These are phyloP conservation scores for Gracilariopsis chorda DNA, from an alignment of 23 red algal species.

Conservation along the genomic window DNA sequence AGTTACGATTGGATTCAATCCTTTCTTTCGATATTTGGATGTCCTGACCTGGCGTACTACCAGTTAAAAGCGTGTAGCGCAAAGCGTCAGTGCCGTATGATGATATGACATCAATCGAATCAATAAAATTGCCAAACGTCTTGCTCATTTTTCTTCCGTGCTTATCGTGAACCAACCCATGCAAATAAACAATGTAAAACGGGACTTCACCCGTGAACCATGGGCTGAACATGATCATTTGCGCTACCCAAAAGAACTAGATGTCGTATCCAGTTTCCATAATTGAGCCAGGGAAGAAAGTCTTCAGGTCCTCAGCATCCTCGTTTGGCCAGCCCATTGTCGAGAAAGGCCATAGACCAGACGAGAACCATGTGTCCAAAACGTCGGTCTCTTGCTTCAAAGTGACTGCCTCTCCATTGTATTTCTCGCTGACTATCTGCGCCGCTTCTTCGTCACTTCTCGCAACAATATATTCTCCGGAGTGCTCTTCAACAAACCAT, in stretches of 20 bases:
- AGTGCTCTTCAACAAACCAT: conserved; percentile 70
- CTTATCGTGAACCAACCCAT: conserved; percentile 93
- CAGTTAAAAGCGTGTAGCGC: conserved; percentile 91
- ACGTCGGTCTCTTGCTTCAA: conserved; percentile 92
- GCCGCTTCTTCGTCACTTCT: conserved; percentile 72
- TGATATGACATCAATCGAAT: conserved; percentile 85
- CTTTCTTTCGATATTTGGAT: conserved; percentile 87
- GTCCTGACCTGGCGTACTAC: conserved; percentile 88
- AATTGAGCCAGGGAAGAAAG: conserved; percentile 83
- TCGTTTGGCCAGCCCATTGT: conserved; percentile 98
- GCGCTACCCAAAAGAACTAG: conserved; percentile 98
- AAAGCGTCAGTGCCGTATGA: conserved; percentile 97
- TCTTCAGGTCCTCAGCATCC: conserved; percentile 54
- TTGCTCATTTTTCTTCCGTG: conserved; percentile 98
- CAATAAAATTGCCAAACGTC: conserved; percentile 93
- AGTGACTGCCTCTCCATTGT: conserved; percentile 36
- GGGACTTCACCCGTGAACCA: conserved; percentile 81
- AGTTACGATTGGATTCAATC: conserved; percentile 89
- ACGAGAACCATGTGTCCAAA: conserved; percentile 99
- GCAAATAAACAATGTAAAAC: conserved; percentile 88
- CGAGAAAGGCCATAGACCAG: conserved; percentile 98
- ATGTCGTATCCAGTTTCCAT: conserved; percentile 99
- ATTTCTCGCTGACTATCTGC: conserved; percentile 42
- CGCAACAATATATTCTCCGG: conserved; percentile 81
- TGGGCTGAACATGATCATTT: conserved; percentile 98